A percentile compares a stretch with the other conserved stretches of the same genome.
These are phyloP conservation scores for Nothophoma quercina DNA, from an alignment of 2,329 filamentous ascomycete genomes.

Conservation along the genomic window DNA sequence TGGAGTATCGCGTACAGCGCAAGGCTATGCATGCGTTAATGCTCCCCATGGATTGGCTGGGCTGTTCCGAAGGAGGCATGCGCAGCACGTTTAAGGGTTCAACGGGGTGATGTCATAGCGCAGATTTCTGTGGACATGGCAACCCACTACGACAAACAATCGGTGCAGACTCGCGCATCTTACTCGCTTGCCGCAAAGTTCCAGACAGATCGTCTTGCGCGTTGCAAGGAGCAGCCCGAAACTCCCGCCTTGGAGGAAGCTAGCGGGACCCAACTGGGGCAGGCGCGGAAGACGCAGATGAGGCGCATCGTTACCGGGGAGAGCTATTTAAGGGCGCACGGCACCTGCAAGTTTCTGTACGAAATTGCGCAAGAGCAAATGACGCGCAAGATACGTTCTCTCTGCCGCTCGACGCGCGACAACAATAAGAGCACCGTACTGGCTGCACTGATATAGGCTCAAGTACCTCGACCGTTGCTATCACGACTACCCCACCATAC, in stretches of 20 bases:
- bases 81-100: too few species aligned
- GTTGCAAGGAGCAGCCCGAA: not conserved
- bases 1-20: not conserved
- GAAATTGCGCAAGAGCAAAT: slow-evolving; percentile 9
- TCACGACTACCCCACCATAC: not conserved
- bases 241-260: not conserved
- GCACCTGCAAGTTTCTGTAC: slow-evolving; percentile 2
- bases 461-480: not conserved
- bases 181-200: not conserved
- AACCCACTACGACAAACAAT: too few species aligned
- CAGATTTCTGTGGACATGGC: not conserved
- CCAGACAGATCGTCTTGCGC: slow-evolving; percentile 1
- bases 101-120: not conserved
- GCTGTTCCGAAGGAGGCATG: not conserved
- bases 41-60: not conserved
- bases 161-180: not conserved
- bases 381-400: not conserved
- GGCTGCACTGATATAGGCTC: not conserved
- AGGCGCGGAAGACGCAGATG: too few species aligned
- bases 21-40: slow-evolving; percentile 2
- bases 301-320: not conserved
- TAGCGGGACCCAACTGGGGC: not conserved
- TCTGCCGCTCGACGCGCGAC: not conserved
- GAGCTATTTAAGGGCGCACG: slow-evolving; percentile 8
- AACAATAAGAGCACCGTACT: slow-evolving; percentile 5